Evolutionary conservation across 805 yeast genomes (phyloP), one percentile per base, ranked within the genome.

Genomic region (Candida ulmi): DNA sequence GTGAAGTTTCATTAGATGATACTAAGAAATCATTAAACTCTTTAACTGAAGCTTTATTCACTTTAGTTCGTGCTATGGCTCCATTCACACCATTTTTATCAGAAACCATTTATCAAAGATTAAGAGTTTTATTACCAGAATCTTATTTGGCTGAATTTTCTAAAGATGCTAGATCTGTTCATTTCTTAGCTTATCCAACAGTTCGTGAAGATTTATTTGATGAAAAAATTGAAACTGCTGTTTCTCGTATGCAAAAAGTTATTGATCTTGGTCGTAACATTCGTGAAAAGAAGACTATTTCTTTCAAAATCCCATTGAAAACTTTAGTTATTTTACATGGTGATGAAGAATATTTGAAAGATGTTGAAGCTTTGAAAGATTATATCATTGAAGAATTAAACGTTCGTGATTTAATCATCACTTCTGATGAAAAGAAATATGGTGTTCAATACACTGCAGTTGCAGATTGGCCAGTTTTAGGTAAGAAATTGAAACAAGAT

Each of bases 401-500:
- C 59, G 84, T 93, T 44, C 84, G 96, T 64, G 93, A 86, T 52
- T 62, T 93, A 39, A 69, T 87, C 54, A 82, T 93, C 54, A 88
- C 97, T 17, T 73, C 85, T 18, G 96, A 93, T 59, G 99, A 93
- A 69, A 80, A 73, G 52, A 80, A 83, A 58, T 91, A 90, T 60
- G 93, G 90, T 55, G 98, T 93, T 45, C 85, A 83, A 61, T 91
- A 90, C 72, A 78, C 76, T 48, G 97, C 91, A 32, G 95, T 86
- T 63, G 99, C 99, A 36, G 99, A 93, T 70, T 93, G 99, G 99
- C 96, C 98, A 42, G 87, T 88, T 17, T 75, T 93, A 52, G 99
- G 99, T 69, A 93, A 91, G 75, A 93, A 93, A 68, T 77, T 93
- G 65, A 91, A 88, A 79, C 80, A 82, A 61, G 98, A 90, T 55